Evolutionary conservation across 768 basidiomycete genomes (phyloP), one percentile per base, ranked within the genome.

Genomic region (Serendipita sp.): DNA sequence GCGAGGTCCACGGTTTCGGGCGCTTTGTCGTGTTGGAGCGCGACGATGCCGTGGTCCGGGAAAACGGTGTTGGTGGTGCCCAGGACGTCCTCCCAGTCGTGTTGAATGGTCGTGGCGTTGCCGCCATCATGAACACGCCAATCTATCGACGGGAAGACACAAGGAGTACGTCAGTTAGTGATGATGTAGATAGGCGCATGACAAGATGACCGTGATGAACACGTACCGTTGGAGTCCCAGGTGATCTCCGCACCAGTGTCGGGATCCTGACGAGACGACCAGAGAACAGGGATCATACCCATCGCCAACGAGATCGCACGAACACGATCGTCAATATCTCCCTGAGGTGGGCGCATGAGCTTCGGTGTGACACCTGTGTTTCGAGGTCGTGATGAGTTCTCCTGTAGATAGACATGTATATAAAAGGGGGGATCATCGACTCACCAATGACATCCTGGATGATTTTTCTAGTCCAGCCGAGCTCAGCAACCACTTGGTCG

Each of bases 311-410:
- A 76, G 71, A 98, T 91, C 42, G 86, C 87, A 65, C 95, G 88
- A 50, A 98, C 92, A 68, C 94, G 90, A 74, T 91, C 87, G 71
- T 98, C 84, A 30, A 90, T 87, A 69, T 91, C 89, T 68, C 89
- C 88, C 66, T 78, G 90, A 44, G 89, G 89, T 43, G 88, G 84
- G 63, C 88, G 82, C 86, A 75, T 72, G 26, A 71, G 73, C 61
- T 79, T 84, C 0, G 88, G 88, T 0, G 86, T 86, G 28, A 90
- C 84, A 66, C 87, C 87, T 63, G 68, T 67, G 64, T 68, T 67
- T n/a, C 68, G 62, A 34, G 67, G 63, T 45, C 45, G 28, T 24
- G 13, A 60, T 16, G 28, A 33, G 7, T 17, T 33, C 13, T 20
- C 5, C 3, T 7, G 13, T 26, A 17, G 16, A 24, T n/a, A 44